Base-by-base conservation (phyloP, 345 rosid genomes). In the Camelina hispida region DNA sequence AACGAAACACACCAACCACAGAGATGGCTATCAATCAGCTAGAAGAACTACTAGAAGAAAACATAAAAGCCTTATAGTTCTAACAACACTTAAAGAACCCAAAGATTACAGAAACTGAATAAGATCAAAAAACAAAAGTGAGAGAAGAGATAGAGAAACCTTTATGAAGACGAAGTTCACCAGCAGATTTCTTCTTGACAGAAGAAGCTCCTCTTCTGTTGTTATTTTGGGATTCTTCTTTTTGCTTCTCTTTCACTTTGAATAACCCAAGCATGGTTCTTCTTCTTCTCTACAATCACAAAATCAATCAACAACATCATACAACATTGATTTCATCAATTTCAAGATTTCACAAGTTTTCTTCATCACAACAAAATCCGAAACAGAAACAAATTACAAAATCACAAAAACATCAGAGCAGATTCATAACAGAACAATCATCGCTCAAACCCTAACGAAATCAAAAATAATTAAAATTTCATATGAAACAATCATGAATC, bases 151-250 rank as follows among this genome's bases (percentile, higher is more conserved):
- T 54, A 32, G 58, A 23, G 15, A 69, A 69, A 93, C 98, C 96
- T 89, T 85, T 93, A 63, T 87, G 84, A 73, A 93, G 88, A 76
- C 95, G 96, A 74, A 93, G 83, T 74, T 93, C 96, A 20, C 96
- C 93, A 61, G 96, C 88, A 59, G 84, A 79, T 85, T 87, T 91
- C 80, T 82, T 89, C 75, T 84, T 91, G 20, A 66, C 37, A 18
- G 84, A 78, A 47, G 76, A 55, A 28, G 71, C 64, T 57, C 83
- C 84, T 56, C 85, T 88, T 42, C 2, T 34, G 6, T 76, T 82
- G n/a, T 83, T 80, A 68, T 82, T 86, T 63, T 82, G 81, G 55
- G 88, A 83, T 67, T 80, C 83, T 68, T 89, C 93, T 71, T 71
- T 91, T 87, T 89, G 91, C 83, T 86, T 85, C 56, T 91, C 93